Evolutionary conservation across 345 rosid species (phyloP), one percentile per base, ranked within the genome.

Genomic region (Acer campestre): DNA sequence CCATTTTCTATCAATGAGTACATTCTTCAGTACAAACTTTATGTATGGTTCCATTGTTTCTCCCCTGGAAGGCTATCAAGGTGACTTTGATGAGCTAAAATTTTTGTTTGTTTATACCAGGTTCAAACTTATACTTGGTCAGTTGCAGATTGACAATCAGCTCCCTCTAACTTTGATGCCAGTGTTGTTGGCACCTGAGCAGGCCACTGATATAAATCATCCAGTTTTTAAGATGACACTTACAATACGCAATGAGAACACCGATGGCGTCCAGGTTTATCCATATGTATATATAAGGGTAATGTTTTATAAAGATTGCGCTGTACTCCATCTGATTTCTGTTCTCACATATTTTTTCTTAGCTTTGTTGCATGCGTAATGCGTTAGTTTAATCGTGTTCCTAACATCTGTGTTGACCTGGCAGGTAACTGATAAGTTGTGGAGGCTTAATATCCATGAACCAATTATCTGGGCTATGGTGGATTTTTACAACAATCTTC

Each of bases 81-180:
- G 20, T 77, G 63, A 68, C 38, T 61, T 61, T 49, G 44, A 46
- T 75, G 58, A 75, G 6, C 68, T 59, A 40, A n/a, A n/a, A 10
- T 68, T 68, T 77, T 42, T 82, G 42, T 65, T 62, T 27, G 73
- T 44, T 71, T 76, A 42, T 91, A 79, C 67, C 92, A 96, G 99
- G 95, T 90, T 96, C 90, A 96, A 96, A 89, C 82, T 96, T 84
- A 90, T 94, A 75, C 76, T 94, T 80, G 99, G 97, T 64, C 78
- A 86, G 83, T 75, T 94, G 85, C 99, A 96, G 87, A 84, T 96
- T 73, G 99, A 96, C 83, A 96, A 96, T 86, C 97, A 92, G 85
- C 97, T 96, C 64, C 99, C 97, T 85, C 84, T 96, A 75, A 86
- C 98, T 76, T 85, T 92, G 79, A 90, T 94, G 97, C 99, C 98